Conservation (phyloP, 441 rosid genomes). For the Syzygium syzygioides region DNA sequence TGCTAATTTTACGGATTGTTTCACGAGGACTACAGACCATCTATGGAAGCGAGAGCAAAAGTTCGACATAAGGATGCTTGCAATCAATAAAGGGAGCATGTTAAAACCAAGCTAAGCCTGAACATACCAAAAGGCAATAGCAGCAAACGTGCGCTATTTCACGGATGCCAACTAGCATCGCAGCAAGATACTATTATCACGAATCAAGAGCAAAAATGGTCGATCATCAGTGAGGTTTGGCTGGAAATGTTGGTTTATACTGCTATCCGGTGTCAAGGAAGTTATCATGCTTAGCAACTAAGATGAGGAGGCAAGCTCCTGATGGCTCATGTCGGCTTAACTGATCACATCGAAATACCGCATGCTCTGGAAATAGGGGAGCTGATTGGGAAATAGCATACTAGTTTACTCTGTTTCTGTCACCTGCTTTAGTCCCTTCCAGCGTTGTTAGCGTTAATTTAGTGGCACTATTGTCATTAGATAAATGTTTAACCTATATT, state of each 20-base stretch:
- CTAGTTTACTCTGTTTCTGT: too few relatives aligned
- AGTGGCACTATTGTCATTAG: too few relatives aligned
- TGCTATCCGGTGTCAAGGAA: not conserved
- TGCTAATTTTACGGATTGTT: not conserved
- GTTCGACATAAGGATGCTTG: not conserved
- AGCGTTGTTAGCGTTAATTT: too few relatives aligned
- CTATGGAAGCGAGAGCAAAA: not conserved
- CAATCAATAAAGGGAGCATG: not conserved
- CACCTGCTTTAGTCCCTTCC: too few relatives aligned
- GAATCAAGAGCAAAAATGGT: too few relatives aligned
- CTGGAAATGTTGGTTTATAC: not conserved
- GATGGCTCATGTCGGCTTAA: not conserved
- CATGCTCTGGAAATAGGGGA: not conserved
- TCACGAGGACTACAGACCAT: not conserved
- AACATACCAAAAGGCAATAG: too few relatives aligned
- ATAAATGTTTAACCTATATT: too few relatives aligned
- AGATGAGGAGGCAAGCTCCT: not conserved
- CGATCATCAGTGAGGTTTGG: too few relatives aligned
- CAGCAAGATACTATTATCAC: too few relatives aligned
- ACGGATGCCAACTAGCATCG: too few relatives aligned
- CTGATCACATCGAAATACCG: fast-evolving
- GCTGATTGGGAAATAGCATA: not conserved
- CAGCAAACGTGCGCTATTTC: too few relatives aligned
- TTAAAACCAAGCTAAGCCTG: too few relatives aligned
- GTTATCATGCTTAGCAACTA: not conserved